These are phyloP conservation scores for Pterocarpus santalinus DNA, from an alignment of 306 rosid genomes.

Conservation along the genomic window DNA sequence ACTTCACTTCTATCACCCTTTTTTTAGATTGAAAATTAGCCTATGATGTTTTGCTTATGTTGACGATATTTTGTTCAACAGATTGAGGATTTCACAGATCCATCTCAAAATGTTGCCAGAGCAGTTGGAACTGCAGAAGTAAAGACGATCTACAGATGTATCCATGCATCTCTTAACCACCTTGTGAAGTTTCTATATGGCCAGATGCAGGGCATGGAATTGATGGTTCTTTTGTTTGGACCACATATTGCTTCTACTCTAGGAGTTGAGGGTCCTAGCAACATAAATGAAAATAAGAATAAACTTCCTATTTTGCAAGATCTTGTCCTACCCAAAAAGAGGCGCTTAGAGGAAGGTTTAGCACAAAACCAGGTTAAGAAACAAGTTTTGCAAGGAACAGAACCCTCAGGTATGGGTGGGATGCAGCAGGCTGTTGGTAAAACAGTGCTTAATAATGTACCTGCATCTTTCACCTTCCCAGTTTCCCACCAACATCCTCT, in stretches of 20 bases:
- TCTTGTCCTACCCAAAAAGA: conserved; percentile 38
- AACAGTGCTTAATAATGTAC: not conserved
- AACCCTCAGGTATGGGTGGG: conserved; percentile 4
- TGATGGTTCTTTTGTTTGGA: conserved; percentile 52
- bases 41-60: conserved; percentile 20
- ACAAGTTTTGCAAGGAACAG: conserved; percentile 25
- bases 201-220: conserved; percentile 40
- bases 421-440: conserved; percentile 7
- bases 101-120: conserved; percentile 54
- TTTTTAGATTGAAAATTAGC: conserved; percentile 3
- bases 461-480: conserved; percentile 17
- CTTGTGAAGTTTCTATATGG: conserved; percentile 39
- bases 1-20: conserved; percentile 26
- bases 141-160: conserved; percentile 45
- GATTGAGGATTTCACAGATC: conserved; percentile 64
- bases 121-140: conserved; percentile 50
- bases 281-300: conserved; percentile 12
- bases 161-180: conserved; percentile 45
- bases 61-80: conserved; percentile 44
- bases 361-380: conserved; percentile 18
- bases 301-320: conserved; percentile 17
- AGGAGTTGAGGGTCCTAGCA: conserved; percentile 20
- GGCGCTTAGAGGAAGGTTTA: conserved; percentile 13
- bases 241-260: conserved; percentile 25
- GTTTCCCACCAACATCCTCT: conserved; percentile 34